Evolutionary conservation across 768 basidiomycete genomes (phyloP), one percentile per base, ranked within the genome.

Genomic region (Pleurotus tuber-regium): DNA sequence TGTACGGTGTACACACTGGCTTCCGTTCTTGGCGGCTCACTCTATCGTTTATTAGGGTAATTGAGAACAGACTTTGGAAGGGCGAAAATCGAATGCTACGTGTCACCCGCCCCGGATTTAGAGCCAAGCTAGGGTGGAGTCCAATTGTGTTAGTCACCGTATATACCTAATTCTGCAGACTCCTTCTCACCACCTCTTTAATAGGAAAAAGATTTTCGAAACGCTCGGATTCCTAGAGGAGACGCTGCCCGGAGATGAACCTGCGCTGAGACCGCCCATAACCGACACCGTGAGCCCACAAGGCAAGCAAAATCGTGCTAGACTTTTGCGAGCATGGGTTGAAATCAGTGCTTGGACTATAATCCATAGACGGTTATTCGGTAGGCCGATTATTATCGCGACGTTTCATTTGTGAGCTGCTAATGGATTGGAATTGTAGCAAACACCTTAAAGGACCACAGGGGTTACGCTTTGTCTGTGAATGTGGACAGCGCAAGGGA

Each of bases 271-370:
- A 4, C 79, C 86, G 16, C 87, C 87, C 0, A 36, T 65, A 4
- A 80, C 82, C 3, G 80, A 87, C 53, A 59, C 71, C 12, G 59
- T 49, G 8, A 74, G 71, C 7, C 59, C 67, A 7, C 66, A 72
- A 31, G 84, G 84, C 14, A 75, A 67, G 52, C 70, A 73, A 50
- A 79, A 75, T 54, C 76, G 84, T 4, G 76, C 77, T 19, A 84
- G 76, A 60, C 74, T 92, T 3, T 74, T 92, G 42, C 79, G 91
- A 28, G 87, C 85, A 24, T 92, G 91, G 91, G 76, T 90, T 14
- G 91, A 93, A 62, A 66, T 86, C 6, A 69, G 77, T 33, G 78
- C 87, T 2, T 92, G 84, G 83, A 58, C 85, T 16, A 67, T 73
- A 3, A 79, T 88, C 48, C 89, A 76, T 56, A 75, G 71, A 48